A percentile compares a stretch with the other conserved stretches of the same genome.
These are phyloP conservation scores for Fraxinus ornus DNA, from an alignment of 305 asterid species.

Conservation along the genomic window DNA sequence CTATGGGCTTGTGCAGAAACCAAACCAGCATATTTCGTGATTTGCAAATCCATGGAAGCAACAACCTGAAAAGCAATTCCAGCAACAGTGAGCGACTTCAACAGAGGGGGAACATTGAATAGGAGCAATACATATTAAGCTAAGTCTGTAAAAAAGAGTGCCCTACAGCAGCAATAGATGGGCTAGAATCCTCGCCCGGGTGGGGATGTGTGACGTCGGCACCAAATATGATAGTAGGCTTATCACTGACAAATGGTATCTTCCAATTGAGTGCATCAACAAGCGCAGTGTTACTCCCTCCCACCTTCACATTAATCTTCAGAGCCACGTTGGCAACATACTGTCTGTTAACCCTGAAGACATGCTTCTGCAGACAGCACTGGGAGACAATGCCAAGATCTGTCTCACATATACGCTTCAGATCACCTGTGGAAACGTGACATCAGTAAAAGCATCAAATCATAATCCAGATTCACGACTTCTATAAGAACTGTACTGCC, in stretches of 20 bases:
- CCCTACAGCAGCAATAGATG: slow-evolving; percentile 95
- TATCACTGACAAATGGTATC: slow-evolving; percentile 85
- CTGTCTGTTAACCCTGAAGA: slow-evolving; percentile 76
- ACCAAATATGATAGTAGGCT: slow-evolving; percentile 91
- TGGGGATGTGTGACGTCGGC: slow-evolving; percentile 99
- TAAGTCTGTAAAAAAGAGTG: neutral
- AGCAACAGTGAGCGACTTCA: slow-evolving; percentile 7
- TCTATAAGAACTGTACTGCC: neutral
- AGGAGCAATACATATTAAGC: neutral
- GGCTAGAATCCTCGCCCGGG: slow-evolving; percentile 99
- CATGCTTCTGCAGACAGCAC: slow-evolving; percentile 91
- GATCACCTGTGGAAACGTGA: slow-evolving; percentile 53
- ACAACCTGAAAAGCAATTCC: slow-evolving; percentile 64
- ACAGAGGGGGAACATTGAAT: neutral
- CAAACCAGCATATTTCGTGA: slow-evolving; percentile 88
- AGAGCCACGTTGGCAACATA: slow-evolving; percentile 89
- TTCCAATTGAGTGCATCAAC: slow-evolving; percentile 83
- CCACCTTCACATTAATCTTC: slow-evolving; percentile 91
- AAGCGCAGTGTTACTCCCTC: slow-evolving; percentile 90
- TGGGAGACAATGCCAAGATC: slow-evolving; percentile 94
- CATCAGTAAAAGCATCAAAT: neutral
- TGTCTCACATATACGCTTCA: slow-evolving; percentile 91
- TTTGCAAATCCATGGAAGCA: slow-evolving; percentile 98
- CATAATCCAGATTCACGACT: neutral
- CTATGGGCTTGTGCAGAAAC: slow-evolving; percentile 96